phyloP scores from a whole-genome alignment of 1,139 yeast species.

The Ogataea hybrid region DNA sequence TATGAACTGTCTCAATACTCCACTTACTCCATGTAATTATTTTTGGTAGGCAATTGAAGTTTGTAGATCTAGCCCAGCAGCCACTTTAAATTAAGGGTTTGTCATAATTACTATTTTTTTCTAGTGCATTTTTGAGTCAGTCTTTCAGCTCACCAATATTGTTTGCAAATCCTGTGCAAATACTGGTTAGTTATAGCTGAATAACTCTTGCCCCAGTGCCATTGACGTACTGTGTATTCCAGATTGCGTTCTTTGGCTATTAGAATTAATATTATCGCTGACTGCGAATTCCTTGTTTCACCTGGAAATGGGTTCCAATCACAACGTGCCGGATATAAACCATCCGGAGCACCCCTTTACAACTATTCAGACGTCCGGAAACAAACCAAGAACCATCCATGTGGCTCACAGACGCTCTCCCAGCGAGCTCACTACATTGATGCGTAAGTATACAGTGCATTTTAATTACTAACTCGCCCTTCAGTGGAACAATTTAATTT shows the following conservation, averaged over 20 bases:
- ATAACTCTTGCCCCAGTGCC: constrained; percentile 10
- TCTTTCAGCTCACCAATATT: constrained; percentile 5
- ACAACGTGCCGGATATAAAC: constrained; percentile 10
- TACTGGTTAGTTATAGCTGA: constrained; percentile 5
- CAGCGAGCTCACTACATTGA: constrained; percentile 87
- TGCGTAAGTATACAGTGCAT: constrained; percentile 49
- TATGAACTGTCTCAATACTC: not conserved
- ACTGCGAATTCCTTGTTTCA: not conserved
- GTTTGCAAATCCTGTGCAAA: constrained; percentile 2
- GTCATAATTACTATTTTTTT: constrained; percentile 3
- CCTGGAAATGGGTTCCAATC: constrained; percentile 11
- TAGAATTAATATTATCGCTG: too few relatives aligned
- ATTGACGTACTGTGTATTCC: constrained; percentile 1
- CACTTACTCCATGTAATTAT: not conserved
- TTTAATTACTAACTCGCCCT: constrained; percentile 14
- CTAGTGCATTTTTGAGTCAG: constrained; percentile 7
- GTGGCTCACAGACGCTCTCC: constrained; percentile 96
- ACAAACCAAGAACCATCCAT: constrained; percentile 57
- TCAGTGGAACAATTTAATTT: constrained; percentile 82
- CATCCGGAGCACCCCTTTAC: constrained; percentile 15
- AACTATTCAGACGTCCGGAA: constrained; percentile 29
- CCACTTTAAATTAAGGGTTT: not conserved
- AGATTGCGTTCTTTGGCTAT: too few relatives aligned
- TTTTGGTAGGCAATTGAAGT: too few relatives aligned
- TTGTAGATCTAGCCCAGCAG: not conserved